These are phyloP conservation scores for Globisporangium cederbergense DNA, from an alignment of 352 stramenopile genomes.

Conservation along the genomic window DNA sequence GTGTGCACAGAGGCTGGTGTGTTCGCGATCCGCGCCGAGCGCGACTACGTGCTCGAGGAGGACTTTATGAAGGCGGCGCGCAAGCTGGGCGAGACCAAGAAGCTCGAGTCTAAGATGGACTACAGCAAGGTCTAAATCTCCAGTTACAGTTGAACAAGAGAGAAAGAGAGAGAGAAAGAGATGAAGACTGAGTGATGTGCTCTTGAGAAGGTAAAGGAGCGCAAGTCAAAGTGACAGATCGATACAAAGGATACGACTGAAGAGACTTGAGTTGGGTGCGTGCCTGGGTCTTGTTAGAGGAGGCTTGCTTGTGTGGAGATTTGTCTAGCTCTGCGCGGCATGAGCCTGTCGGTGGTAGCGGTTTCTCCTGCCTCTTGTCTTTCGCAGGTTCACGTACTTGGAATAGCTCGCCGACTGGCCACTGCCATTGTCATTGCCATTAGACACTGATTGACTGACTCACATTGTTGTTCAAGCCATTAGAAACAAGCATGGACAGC, in stretches of 20 bases:
- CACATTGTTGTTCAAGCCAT: background rate
- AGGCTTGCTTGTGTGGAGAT: background rate
- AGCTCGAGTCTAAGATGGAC: slow-evolving; percentile 99
- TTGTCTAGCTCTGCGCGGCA: background rate
- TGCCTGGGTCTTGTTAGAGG: background rate
- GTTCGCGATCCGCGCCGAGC: slow-evolving; percentile 98
- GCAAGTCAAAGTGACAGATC: background rate
- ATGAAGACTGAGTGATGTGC: background rate
- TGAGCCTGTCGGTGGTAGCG: background rate
- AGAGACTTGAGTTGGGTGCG: background rate
- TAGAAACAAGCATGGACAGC: slow-evolving; percentile 11
- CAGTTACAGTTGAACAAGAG: background rate
- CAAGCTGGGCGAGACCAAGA: slow-evolving; percentile 99
- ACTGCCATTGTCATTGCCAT: background rate
- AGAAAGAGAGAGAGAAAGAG: background rate
- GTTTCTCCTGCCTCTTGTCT: background rate
- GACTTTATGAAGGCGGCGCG: slow-evolving; percentile 99
- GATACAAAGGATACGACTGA: background rate
- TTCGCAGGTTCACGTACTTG: background rate
- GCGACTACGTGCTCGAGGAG: slow-evolving; percentile 99
- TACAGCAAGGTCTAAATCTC: slow-evolving; percentile 98
- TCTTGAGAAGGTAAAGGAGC: background rate
- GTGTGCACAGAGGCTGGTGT: slow-evolving; percentile 96
- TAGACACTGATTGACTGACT: background rate
- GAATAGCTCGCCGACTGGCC: background rate